Base-by-base conservation (phyloP, 176 grass and related monocot genomes). In the Thalia dealbata region DNA sequence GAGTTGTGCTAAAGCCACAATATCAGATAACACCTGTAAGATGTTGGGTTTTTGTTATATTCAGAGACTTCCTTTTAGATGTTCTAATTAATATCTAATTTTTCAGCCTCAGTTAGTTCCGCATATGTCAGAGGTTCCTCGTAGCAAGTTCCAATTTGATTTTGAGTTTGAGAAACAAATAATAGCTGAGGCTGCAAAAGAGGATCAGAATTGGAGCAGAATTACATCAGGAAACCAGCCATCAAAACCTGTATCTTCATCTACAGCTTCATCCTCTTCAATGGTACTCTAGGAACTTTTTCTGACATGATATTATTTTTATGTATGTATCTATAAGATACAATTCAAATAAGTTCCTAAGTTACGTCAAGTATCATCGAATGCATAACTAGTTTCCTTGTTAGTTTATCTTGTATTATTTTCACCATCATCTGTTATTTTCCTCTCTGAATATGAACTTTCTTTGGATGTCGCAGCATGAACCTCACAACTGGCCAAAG, bases 131-230 rank as follows among this genome's bases (percentile, higher is more conserved):
- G 95, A 99, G 55, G 61, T 93, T 86, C 85, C 85, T 76, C 79
- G 87, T 70, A 87, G 87, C 63, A 88, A 79, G 51, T 93, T 99
- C 64, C 85, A 92, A 25, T 99, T 86, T 61, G 87, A 99, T 75
- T 99, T 93, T 82, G 95, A 99, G 23, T 99, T 86, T 81, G 95
- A 99, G 59, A 91, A 76, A 82, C 88, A 73, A 72, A 99, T 99
- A 76, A 85, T 99, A 72, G 90, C 85, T 14, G 95, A 99, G 75
- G 87, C 95, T 30, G 95, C 92, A 28, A 99, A 88, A 81, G 90
- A 99, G 41, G 88, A 60, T 52, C 95, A 89, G 25, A 92, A 93
- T 73, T 99, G 95, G 95, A 78, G 71, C 63, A 91, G 74, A 70
- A 91, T 93, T 75, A 71, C 88, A 11, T 41, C 76, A 45, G 85